phyloP scores from a whole-genome alignment of 2,329 filamentous ascomycete species.

The Pseudomassariella vexata region DNA sequence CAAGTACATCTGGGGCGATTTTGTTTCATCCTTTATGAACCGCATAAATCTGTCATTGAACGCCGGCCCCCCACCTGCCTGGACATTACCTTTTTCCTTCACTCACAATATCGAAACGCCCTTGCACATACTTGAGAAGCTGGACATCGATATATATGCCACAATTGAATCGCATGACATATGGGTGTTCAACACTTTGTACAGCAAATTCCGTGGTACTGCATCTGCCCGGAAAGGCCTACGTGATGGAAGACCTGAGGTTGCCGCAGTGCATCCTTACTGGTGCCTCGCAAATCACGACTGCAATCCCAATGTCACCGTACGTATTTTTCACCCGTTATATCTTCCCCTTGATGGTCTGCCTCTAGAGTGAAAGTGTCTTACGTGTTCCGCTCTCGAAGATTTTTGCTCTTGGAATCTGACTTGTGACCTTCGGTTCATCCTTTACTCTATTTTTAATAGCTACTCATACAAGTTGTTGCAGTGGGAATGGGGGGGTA shows the following conservation, averaged over 20 bases:
- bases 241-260: slow-evolving; percentile 77
- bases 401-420: too few species aligned
- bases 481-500: slow-evolving; percentile 89
- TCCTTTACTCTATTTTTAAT: too few species aligned
- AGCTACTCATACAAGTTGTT: too few species aligned
- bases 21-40: slow-evolving; percentile 46
- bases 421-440: too few species aligned
- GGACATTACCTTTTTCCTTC: slow-evolving; percentile 74
- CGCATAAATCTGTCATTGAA: slow-evolving; percentile 48
- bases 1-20: slow-evolving; percentile 66
- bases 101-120: slow-evolving; percentile 68
- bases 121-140: slow-evolving; percentile 74
- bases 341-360: too few species aligned
- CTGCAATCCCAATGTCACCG: slow-evolving; percentile 89
- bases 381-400: too few species aligned
- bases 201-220: slow-evolving; percentile 87
- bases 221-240: slow-evolving; percentile 78
- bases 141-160: slow-evolving; percentile 73
- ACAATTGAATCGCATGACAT: slow-evolving; percentile 56
- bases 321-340: too few species aligned
- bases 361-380: too few species aligned
- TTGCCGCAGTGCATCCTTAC: slow-evolving; percentile 87
- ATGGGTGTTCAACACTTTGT: slow-evolving; percentile 87
- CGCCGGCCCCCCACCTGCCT: slow-evolving; percentile 51
- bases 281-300: slow-evolving; percentile 98